Evolutionary conservation across 2,329 filamentous ascomycete genomes (phyloP).

Genomic region (Basipetospora chlamydospora): DNA sequence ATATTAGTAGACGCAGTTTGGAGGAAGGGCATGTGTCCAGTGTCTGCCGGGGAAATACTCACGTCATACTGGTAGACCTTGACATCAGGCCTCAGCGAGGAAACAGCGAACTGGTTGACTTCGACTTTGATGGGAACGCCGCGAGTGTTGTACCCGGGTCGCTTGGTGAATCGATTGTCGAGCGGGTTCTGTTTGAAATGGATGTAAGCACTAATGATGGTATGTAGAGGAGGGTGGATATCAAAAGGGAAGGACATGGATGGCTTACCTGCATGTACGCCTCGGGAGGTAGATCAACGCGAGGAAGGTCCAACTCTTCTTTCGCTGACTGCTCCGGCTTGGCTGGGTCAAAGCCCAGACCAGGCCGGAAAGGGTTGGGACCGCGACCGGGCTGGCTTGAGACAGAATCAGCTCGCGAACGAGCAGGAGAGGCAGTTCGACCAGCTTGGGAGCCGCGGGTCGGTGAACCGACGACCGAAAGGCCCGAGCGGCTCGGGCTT

Average conservation of each 20-base stretch:
- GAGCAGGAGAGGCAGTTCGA: not conserved
- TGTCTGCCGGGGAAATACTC: no score
- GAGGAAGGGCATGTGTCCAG: not conserved
- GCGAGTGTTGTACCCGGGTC: conserved; percentile 41
- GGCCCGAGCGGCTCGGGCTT: not conserved
- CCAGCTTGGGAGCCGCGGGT: not conserved
- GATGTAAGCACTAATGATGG: not conserved
- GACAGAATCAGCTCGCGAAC: conserved; percentile 1
- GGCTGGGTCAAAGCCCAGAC: conserved; percentile 30
- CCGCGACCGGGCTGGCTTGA: not conserved
- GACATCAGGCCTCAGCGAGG: conserved; percentile 35
- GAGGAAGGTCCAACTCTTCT: conserved; percentile 28
- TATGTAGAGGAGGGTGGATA: not conserved
- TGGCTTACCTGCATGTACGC: conserved; percentile 31
- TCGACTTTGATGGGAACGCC: conserved; percentile 40
- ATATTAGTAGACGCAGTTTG: not conserved
- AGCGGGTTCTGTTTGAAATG: conserved; percentile 10
- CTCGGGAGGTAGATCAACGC: conserved; percentile 44
- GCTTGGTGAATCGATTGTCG: conserved; percentile 22
- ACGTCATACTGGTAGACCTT: conserved; percentile 78
- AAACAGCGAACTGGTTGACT: conserved; percentile 66
- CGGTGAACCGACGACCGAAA: not conserved
- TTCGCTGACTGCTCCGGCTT: conserved; percentile 14
- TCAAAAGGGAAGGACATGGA: not conserved
- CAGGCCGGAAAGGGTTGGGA: conserved; percentile 6